Evolutionary conservation across 129 eudicot species (phyloP), one percentile per base, ranked within the genome.

Genomic region (Calendula officinalis): DNA sequence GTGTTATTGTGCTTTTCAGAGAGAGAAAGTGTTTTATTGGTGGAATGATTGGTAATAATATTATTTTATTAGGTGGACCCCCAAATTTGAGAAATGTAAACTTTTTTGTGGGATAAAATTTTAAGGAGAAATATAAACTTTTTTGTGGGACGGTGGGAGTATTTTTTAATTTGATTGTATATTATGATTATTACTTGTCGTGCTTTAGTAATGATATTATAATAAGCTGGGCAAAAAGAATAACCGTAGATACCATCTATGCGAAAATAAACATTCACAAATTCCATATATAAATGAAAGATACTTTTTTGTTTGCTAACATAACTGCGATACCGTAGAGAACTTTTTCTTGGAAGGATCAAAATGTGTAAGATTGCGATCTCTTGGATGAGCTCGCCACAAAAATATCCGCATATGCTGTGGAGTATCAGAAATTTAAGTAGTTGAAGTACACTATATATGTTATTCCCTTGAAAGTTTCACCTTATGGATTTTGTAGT

Each of bases 261-360:
- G 50, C 39, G 14, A 10, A 60, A 40, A 60, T 49, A 38, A 40
- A 15, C n/a, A 3, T 59, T 37, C 30, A 22, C 1, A 22, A 22
- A 22, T 22, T 16, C 39, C 64, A 63, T 32, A 32, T n/a, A n/a
- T 34, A 4, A 39, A 6, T 61, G 22, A 22, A 22, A 0, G 30
- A 22, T 10, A 49, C 46, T 48, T 36, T 65, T 37, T 13, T 22
- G 40, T 46, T 62, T 36, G 2, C 46, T 15, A 49, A 16, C 35
- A 64, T 38, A 49, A 22, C n/a, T 49, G 16, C 3, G 8, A 65
- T 49, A 50, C 38, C 41, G 50, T 11, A 30, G 15, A 38, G 39
- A 38, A 15, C 2, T 37, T 12, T 3, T 35, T 36, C 32, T 65
- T 17, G 70, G 48, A 65, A 48, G 59, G 35, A 65, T 59, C 59